Evolutionary conservation across 306 rosid genomes (phyloP), one percentile per base, ranked within the genome.

Genomic region (Prosopis cineraria): DNA sequence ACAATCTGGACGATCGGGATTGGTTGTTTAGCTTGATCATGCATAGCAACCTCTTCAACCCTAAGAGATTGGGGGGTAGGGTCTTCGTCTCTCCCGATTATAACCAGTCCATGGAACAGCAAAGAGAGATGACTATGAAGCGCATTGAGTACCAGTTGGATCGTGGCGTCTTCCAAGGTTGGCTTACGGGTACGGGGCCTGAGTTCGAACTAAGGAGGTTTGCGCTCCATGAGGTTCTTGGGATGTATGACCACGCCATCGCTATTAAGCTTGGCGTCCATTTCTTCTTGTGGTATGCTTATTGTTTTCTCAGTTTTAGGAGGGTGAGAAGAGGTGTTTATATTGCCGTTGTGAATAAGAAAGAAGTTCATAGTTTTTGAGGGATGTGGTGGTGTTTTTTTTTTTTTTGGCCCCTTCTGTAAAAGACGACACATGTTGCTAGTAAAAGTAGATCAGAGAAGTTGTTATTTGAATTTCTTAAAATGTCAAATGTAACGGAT

Each of bases 91-190:
- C 82, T 40, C 91, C 94, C 5, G 95, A 94, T 83, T 94, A 78
- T 70, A 94, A 94, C 84, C 95, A 89, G 39, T 72, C 92, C 5
- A 94, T 90, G 97, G 91, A 94, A 78, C 98, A 88, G 72, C 98
- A 90, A 78, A 76, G 96, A 19, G 92, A 90, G 77, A 78, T 84
- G 84, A 94, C 97, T 29, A 84, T 92, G 98, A 89, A 75, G 81
- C 91, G 98, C 55, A 88, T 94, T 63, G 78, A 1, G 62, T 92
- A 89, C 68, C 67, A 92, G 0, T 65, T 85, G 80, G 90, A 90
- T 68, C 89, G 78, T 2, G 95, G 97, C 10, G 90, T 88, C 22
- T 90, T 88, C 48, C 58, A 56, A 0, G 97, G 97, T 0, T 92
- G 98, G 98, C 90, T 94, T 20, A 90, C 95, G 0, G 88, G 69